Percentiles rank a stretch among this genome's conserved stretches.
Evolutionary conservation across 768 basidiomycete species (phyloP).

Genomic region (Russula sp.): DNA sequence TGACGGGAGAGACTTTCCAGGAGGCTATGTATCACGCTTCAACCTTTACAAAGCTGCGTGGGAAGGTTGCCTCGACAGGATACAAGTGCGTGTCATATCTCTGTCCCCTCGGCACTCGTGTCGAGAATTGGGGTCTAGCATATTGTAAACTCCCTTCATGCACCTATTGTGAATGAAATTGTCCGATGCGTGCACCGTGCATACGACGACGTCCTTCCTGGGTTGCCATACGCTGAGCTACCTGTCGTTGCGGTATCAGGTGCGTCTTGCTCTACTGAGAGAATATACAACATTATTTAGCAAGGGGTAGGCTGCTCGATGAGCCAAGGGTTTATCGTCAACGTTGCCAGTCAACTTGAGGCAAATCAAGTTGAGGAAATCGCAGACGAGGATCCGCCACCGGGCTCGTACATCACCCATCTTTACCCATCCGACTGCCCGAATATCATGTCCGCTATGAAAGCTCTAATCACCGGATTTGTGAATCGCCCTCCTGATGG

Average conservation of each 20-base stretch:
- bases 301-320: slow-evolving; percentile 13
- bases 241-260: slow-evolving; percentile 23
- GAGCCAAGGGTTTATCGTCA: slow-evolving; percentile 14
- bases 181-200: slow-evolving; percentile 20
- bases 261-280: neutral
- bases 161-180: slow-evolving; percentile 17
- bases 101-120: neutral
- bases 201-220: slow-evolving; percentile 22
- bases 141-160: slow-evolving; percentile 16
- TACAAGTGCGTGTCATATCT: slow-evolving; percentile 14
- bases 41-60: slow-evolving; percentile 20
- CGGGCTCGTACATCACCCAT: slow-evolving; percentile 12
- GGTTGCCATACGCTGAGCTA: slow-evolving; percentile 23
- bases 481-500: slow-evolving; percentile 20
- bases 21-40: slow-evolving; percentile 17
- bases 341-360: slow-evolving; percentile 15
- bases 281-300: neutral
- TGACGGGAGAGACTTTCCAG: slow-evolving; percentile 20
- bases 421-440: slow-evolving; percentile 22
- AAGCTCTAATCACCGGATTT: slow-evolving; percentile 22
- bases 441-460: slow-evolving; percentile 24
- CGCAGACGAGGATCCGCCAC: slow-evolving; percentile 6
- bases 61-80: slow-evolving; percentile 19
- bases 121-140: slow-evolving; percentile 8
- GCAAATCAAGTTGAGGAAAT: neutral